These are phyloP conservation scores for Penicillium taxi DNA, from an alignment of 495 filamentous ascomycete species.

Conservation along the genomic window DNA sequence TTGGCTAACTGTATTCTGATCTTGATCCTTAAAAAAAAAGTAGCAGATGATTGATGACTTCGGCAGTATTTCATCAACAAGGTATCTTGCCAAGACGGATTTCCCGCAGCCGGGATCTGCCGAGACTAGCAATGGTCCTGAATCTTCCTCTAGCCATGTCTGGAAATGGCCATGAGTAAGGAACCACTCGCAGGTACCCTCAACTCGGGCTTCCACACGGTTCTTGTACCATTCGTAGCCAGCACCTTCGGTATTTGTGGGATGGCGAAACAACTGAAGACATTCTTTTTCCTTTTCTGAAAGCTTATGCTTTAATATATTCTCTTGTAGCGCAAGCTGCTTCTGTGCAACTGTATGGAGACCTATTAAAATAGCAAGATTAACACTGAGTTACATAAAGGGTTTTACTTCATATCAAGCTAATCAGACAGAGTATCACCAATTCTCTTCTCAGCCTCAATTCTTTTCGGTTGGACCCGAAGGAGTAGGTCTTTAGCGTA, in stretches of 20 bases:
- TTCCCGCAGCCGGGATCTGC: conserved; percentile 39
- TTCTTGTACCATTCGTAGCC: conserved; percentile 16
- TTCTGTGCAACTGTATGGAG: conserved; percentile 9
- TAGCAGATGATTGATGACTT: conserved; percentile 18
- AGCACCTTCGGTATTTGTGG: conserved; percentile 8
- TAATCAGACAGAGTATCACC: conserved; percentile 18
- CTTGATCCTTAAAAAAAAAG: conserved; percentile 27
- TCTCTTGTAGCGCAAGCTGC: conserved; percentile 10
- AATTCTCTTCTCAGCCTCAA: conserved; percentile 28
- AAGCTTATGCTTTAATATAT: conserved; percentile 5
- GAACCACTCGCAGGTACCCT: conserved; percentile 30
- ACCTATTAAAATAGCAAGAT: conserved; percentile 2
- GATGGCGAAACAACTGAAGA: conserved; percentile 25
- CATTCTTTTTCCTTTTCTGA: conserved; percentile 21
- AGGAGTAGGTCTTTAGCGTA: conserved; percentile 24
- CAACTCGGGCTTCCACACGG: conserved; percentile 9
- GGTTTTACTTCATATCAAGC: conserved; percentile 1
- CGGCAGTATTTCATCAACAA: conserved; percentile 22
- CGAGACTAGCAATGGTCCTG: conserved; percentile 25
- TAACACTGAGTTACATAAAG: no score
- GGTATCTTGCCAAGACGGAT: conserved; percentile 27
- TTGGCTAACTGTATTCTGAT: conserved; percentile 15
- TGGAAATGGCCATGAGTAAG: conserved; percentile 15
- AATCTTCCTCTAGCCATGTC: conserved; percentile 14
- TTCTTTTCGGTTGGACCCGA: conserved; percentile 15